Evolutionary conservation across 805 yeast genomes (phyloP).

Genomic region (Wickerhamomyces pijperi): DNA sequence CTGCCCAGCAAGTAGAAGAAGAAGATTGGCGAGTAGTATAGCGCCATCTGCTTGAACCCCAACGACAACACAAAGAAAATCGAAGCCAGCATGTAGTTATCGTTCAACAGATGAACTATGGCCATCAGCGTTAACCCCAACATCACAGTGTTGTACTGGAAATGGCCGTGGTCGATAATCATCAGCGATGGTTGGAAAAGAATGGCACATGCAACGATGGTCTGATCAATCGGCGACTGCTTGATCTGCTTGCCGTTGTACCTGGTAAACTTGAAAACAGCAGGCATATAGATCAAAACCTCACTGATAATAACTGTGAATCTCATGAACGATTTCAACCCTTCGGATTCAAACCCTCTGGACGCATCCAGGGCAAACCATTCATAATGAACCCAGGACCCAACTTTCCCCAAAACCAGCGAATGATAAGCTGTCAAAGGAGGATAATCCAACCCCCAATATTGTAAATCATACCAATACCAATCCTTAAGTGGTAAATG

Average conservation of each 20-base stretch:
- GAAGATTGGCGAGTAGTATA: constrained; percentile 84
- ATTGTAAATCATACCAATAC: constrained; percentile 82
- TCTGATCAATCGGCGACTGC: constrained; percentile 62
- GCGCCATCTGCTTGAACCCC: constrained; percentile 89
- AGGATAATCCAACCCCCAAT: constrained; percentile 98
- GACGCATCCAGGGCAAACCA: constrained; percentile 76
- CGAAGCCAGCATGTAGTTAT: constrained; percentile 57
- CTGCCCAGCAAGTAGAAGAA: constrained; percentile 68
- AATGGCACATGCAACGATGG: constrained; percentile 67
- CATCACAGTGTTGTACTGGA: constrained; percentile 93
- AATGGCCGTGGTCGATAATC: constrained; percentile 93
- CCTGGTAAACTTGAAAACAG: constrained; percentile 58
- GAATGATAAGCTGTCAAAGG: constrained; percentile 94
- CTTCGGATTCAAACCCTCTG: constrained; percentile 61
- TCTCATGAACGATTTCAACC: constrained; percentile 78
- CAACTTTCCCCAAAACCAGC: constrained; percentile 66
- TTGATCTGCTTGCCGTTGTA: constrained; percentile 54
- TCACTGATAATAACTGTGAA: constrained; percentile 70
- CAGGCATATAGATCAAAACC: constrained; percentile 64
- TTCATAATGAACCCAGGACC: constrained; percentile 42
- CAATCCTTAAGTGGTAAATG: constrained; percentile 64
- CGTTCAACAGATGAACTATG: constrained; percentile 52
- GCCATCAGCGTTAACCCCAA: constrained; percentile 71
- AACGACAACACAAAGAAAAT: constrained; percentile 68
- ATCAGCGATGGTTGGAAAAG: constrained; percentile 74